Base-by-base conservation (phyloP, 23 red algal genomes). In the Gracilaria gracilis region DNA sequence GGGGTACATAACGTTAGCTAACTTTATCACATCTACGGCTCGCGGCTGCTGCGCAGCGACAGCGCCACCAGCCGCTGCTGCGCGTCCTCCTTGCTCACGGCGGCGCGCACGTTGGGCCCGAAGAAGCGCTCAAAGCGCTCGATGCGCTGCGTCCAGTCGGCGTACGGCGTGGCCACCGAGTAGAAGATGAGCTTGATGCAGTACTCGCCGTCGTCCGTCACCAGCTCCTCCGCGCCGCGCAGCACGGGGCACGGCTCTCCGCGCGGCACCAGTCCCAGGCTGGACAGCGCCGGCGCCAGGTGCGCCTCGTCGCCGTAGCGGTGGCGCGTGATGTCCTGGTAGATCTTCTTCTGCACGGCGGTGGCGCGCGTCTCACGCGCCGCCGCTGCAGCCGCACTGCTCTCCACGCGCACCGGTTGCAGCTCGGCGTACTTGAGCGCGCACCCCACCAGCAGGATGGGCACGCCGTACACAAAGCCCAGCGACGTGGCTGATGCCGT, bases 391-490 rank as follows among this genome's bases (percentile, higher is more conserved):
- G 74, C 87, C 23, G 65, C 38, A 28, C 76, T 80, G 20, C 69
- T 70, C 46, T 33, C 8, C 9, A 99, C 61, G 54, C 85, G 76
- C 27, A 95, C 83, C 12, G 97, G 97, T 28, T 94, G 54, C 58
- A 99, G 66, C 86, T 99, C 97, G 19, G 97, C 97, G 81, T 99
- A 99, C 89, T 95, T 93, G 37, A 99, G 86, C 66, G 97, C 97
- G 38, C 93, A 91, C 12, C 97, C 97, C 27, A 99, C 59, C 12
- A 99, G 81, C 9, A 99, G 80, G 37, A 96, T 86, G 7, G 97
- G 97, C 39, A 99, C 79, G 65, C 97, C 97, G 54, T 99, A 99
- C 36, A 99, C 93, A 79, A 99, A 95, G 75, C 93, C 93, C 14
- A 99, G 83, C 34, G 93, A 94, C 31, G 97, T 86, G 23, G 86